Base-by-base conservation (phyloP, 164 flowering plant species). In the Hamamelis virginiana region DNA sequence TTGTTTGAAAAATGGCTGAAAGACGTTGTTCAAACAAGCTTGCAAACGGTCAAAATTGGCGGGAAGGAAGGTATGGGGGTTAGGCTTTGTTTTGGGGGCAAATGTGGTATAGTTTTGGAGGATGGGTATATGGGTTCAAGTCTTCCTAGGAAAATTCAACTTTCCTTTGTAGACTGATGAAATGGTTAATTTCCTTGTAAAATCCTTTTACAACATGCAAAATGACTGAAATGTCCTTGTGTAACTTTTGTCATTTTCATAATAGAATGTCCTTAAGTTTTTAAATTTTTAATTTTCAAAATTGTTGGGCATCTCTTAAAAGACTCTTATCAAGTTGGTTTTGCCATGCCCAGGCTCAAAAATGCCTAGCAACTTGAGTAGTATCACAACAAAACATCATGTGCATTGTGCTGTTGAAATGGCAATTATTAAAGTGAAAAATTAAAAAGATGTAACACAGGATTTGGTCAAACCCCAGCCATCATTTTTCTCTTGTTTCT, bases 1-100 rank as follows among this genome's bases (percentile, higher is more conserved):
- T 74, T 81, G 86, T 82, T 86, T 80, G 90, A 88, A 38, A 80
- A 84, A 64, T 91, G 97, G 97, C 74, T 88, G 46, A 82, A 80
- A 82, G 90, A 87, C 64, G 71, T 91, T 72, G 84, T 91, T 75
- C 85, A 86, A 83, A 83, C 80, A 50, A 83, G 88, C 73, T 78
- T 90, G 77, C 18, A 75, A 72, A 78, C 72, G 69, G 74, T 81
- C 25, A 79, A 79, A 71, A 75, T 51, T 50, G 76, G 86, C 38
- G 80, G 85, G 75, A 75, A 80, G 11, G 81, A 67, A 68, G 87
- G 72, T 60, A 66, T 72, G 59, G 69, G 27, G 15, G 66, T 89
- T 77, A 86, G 73, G 78, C 79, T 91, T 12, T 80, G 84, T 72
- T 77, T 80, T 62, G 90, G 79, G 64, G 89, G 81, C 33, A 76